Evolutionary conservation across 352 stramenopile genomes (phyloP), one percentile per base, ranked within the genome.

Genomic region (Phytophthora brassicae): DNA sequence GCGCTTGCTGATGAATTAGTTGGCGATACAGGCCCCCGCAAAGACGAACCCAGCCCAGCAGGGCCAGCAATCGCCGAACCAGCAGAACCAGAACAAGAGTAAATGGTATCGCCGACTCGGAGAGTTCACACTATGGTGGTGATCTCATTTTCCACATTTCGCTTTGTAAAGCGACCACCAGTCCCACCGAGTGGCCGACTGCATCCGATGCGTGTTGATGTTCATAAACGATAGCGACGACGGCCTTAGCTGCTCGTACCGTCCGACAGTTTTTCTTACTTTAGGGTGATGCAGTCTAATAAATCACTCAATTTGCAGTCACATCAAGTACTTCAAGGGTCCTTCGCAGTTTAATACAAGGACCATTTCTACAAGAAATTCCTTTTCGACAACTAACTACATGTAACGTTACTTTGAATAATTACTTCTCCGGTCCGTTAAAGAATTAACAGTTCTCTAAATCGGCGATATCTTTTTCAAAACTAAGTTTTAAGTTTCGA

Each of bases 51-150:
- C 56, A 20, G 54, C 31, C 4, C 42, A 46, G 14, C 52, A 64
- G 24, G 20, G 35, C 16, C 42, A 52, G 29, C 62, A 70, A n/a
- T 57, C 54, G 8, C 47, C 41, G 28, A 60, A 0, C 22, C 55
- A 70, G 8, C 47, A 31, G 28, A 60, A 0, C 22, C 55, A 70
- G 35, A 29, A 47, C 12, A 52, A 35, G 33, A 59, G 31, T 9
- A 69, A 69, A 20, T 64, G 55, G 61, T 69, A 64, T 48, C 60
- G 60, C 3, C 60, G 54, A 13, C 60, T 68, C n/a, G 55, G 54
- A 16, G 61, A 68, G 16, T 56, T 64, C 48, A 47, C 46, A 24
- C 43, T 65, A 6, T 65, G 61, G 61, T 69, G 55, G 44, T 64
- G 46, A 66, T 17, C 41, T 20, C 22, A 0, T n/a, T 9, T 2